Evolutionary conservation across 2,329 filamentous ascomycete species (phyloP).

Genomic region (Epichloe scottii): DNA sequence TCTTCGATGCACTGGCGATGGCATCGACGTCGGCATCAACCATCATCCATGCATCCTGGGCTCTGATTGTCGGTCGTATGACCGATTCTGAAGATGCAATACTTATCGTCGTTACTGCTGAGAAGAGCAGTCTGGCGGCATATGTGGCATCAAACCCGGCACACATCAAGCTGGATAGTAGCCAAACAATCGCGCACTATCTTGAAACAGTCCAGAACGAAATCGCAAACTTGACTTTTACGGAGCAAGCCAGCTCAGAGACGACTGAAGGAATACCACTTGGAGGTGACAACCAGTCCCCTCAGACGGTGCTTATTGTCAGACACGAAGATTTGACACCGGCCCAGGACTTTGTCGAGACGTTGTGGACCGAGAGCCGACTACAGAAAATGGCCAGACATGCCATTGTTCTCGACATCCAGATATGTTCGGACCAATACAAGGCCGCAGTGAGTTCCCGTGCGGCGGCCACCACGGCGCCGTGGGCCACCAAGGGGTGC

Average conservation of each 20-base stretch:
- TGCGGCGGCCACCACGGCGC: background rate
- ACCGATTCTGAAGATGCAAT: background rate
- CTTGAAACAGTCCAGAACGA: background rate
- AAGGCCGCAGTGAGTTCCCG: background rate
- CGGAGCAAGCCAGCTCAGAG: no score
- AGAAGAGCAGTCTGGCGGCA: background rate
- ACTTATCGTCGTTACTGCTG: background rate
- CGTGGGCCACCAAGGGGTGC: background rate
- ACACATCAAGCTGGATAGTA: background rate
- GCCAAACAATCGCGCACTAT: background rate
- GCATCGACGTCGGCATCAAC: background rate
- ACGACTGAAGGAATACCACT: background rate
- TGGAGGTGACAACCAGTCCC: background rate
- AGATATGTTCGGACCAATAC: background rate
- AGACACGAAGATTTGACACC: background rate
- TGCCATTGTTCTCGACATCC: background rate
- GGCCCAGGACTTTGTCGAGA: background rate
- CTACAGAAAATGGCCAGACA: background rate
- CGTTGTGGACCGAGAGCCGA: background rate
- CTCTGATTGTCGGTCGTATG: background rate
- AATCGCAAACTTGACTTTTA: background rate
- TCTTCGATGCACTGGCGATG: background rate
- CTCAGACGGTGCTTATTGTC: background rate
- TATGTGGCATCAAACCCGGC: background rate
- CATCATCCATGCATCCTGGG: background rate